Evolutionary conservation across 371 early-diverging fungal species (phyloP).

Genomic region (Funneliformis caledonium): DNA sequence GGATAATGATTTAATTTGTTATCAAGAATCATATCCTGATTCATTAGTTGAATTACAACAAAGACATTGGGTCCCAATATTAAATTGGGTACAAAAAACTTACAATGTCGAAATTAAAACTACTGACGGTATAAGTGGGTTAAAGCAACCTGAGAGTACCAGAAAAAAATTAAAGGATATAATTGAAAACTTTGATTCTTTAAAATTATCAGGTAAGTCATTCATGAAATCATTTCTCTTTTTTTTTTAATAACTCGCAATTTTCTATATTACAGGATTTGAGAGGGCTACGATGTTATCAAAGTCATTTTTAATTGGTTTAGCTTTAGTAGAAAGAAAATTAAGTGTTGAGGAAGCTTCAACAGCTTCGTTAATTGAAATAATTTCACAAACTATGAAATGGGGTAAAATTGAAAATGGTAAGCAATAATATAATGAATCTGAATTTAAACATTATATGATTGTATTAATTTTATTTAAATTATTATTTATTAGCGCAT

Average conservation of each 20-base stretch:
- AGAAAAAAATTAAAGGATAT: conserved; percentile 59
- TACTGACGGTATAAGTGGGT: conserved; percentile 73
- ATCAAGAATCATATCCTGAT: conserved; percentile 81
- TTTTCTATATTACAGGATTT: conserved; percentile 62
- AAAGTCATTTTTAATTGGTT: conserved; percentile 89
- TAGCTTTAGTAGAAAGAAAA: conserved; percentile 77
- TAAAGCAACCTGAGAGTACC: conserved; percentile 68
- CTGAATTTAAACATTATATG: neutral
- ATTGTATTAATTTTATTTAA: neutral
- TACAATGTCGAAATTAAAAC: conserved; percentile 74
- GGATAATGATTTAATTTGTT: conserved; percentile 88
- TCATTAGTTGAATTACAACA: conserved; percentile 78
- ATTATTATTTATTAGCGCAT: conserved; percentile 31
- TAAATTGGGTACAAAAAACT: conserved; percentile 72
- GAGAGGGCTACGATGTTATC: conserved; percentile 87
- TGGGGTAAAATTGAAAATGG: conserved; percentile 95
- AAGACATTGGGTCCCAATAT: conserved; percentile 82
- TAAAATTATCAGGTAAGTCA: conserved; percentile 68
- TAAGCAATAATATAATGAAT: neutral
- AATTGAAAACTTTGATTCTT: conserved; percentile 61
- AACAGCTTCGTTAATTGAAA: conserved; percentile 84
- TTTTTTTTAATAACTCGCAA: neutral
- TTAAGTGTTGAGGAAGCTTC: conserved; percentile 82
- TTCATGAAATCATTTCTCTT: no score
- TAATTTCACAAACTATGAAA: conserved; percentile 79